A percentile compares a stretch with the other conserved stretches of the same genome.
Conservation (phyloP, 257 asterid genomes). For the Solanum etuberosum region DNA sequence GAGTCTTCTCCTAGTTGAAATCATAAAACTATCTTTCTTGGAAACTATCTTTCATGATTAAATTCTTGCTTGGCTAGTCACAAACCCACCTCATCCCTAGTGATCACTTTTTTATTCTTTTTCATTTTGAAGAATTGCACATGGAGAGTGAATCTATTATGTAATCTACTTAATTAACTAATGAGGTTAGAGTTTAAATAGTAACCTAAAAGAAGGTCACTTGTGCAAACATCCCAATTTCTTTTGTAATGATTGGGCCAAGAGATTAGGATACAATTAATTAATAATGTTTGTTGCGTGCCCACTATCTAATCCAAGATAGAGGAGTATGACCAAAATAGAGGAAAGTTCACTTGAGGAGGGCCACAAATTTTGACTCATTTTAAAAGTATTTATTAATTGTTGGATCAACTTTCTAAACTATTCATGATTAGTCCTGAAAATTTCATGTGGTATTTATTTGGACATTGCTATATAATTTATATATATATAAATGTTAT, state of each 20-base stretch:
- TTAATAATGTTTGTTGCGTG: neutral
- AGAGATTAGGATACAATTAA: neutral
- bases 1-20: neutral
- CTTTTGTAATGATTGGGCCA: neutral
- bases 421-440: neutral
- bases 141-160: neutral
- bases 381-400: neutral
- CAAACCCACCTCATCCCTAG: neutral
- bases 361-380: neutral
- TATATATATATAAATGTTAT: rapidly evolving
- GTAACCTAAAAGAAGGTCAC: neutral
- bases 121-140: neutral
- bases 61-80: neutral
- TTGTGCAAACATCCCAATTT: neutral
- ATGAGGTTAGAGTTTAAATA: neutral
- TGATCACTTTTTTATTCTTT: neutral
- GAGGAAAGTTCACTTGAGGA: neutral
- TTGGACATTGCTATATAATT: neutral
- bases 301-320: neutral
- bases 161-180: neutral
- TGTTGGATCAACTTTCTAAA: neutral
- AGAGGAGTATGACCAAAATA: neutral
- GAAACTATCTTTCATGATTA: no score
- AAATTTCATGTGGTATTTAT: neutral
- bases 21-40: no score